A percentile compares a stretch with the other conserved stretches of the same genome.
Evolutionary conservation across 2,329 filamentous ascomycete genomes (phyloP).

Genomic region (Fusarium armeniacum): DNA sequence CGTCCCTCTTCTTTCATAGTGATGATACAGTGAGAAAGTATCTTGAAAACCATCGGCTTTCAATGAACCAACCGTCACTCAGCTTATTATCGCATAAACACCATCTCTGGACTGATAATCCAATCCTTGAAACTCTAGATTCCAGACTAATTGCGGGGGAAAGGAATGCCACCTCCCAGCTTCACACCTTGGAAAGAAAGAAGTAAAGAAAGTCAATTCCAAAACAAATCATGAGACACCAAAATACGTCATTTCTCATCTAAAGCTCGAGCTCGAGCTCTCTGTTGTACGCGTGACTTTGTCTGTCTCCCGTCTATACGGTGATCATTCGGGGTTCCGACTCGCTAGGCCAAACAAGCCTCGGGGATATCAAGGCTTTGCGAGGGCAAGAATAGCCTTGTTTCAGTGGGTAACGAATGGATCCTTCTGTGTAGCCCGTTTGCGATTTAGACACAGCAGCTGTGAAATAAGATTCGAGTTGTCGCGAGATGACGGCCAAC

Average conservation of each 20-base stretch:
- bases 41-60: slow-evolving; percentile 1
- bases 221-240: slow-evolving; percentile 18
- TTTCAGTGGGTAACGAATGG: slow-evolving; percentile 21
- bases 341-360: background rate
- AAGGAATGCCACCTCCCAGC: slow-evolving; percentile 16
- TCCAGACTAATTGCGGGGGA: slow-evolving; percentile 27
- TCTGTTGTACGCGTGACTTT: slow-evolving; percentile 18
- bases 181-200: background rate
- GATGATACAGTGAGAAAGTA: slow-evolving; percentile 1
- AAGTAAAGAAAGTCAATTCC: slow-evolving; percentile 26
- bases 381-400: slow-evolving; percentile 15
- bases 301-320: slow-evolving; percentile 5
- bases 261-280: slow-evolving; percentile 7
- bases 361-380: slow-evolving; percentile 40
- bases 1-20: background rate
- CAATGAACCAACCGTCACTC: slow-evolving; percentile 3
- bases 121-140: slow-evolving; percentile 7
- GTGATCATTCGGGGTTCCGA: slow-evolving; percentile 40
- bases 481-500: slow-evolving; percentile 15
- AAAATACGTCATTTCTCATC: slow-evolving; percentile 34
- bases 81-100: slow-evolving; percentile 22
- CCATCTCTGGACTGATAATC: slow-evolving; percentile 27
- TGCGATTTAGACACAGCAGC: slow-evolving; percentile 2
- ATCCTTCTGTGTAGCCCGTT: slow-evolving; percentile 4
- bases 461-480: slow-evolving; percentile 15